Base-by-base conservation (phyloP, 305 asterid species). In the Fraxinus angustifolia region DNA sequence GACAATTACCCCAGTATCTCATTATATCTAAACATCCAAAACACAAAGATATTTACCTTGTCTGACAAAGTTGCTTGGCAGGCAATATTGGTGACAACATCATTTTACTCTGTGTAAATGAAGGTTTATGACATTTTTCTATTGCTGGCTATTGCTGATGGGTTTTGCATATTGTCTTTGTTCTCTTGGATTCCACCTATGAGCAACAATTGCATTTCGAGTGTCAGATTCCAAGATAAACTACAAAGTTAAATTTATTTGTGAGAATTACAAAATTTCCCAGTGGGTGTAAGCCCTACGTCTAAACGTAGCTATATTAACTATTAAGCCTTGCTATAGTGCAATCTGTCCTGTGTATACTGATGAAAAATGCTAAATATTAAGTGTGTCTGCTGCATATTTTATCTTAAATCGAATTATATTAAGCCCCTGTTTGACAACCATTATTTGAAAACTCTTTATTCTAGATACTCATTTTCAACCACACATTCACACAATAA, bases 11-110 rank as follows among this genome's bases (percentile, higher is more conserved):
- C 75, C 2, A 21, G 68, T 30, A 26, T 77, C 45, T 21, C 75
- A 19, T 38, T 56, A 67, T 72, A 77, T 73, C 60, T 16, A 12
- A 60, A 34, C 65, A 33, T 45, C 12, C 17, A 77, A 23, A 76
- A 65, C 38, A 2, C 65, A 68, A 45, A 45, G 75, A 36, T 16
- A 62, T 78, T 2, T 38, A 30, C 14, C 48, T 78, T 75, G 71
- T 50, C 79, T 76, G 75, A 50, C 80, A 65, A 70, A 30, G 10
- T 78, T 48, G 75, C 35, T 42, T 19, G 73, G 28, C 60, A 73
- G 17, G 76, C 76, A 76, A 36, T 19, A 70, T 40, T 56, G 67
- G 65, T 30, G 78, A 77, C 31, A 65, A n/a, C 75, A 38, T 33
- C 36, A 78, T 3, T 65, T 8, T 62, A 34, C 67, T 33, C 16